A percentile compares a stretch with the other conserved stretches of the same genome.
These are phyloP conservation scores for Laburnicola sp. DNA, from an alignment of 2,329 filamentous ascomycete genomes.

Conservation along the genomic window DNA sequence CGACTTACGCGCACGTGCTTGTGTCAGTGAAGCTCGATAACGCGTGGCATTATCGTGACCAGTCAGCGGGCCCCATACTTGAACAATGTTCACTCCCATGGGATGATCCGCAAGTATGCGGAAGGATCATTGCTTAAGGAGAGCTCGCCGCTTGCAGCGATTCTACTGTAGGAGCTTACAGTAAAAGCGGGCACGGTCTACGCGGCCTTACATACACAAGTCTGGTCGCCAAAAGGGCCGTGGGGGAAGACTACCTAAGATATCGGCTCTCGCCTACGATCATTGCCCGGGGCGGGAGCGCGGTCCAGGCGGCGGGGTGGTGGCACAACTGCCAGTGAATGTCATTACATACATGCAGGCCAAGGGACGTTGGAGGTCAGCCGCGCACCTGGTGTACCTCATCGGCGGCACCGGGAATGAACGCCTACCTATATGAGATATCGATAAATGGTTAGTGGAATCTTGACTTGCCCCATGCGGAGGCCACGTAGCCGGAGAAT, in stretches of 20 bases:
- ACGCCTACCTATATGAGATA: constrained; percentile 10
- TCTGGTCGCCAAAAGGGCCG: constrained; percentile 9
- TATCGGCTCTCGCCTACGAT: constrained; percentile 12
- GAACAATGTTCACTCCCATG: constrained; percentile 4
- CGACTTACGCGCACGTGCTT: neutral
- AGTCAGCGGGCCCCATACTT: neutral
- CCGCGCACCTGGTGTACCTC: constrained; percentile 5
- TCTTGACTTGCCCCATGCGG: constrained; percentile 21
- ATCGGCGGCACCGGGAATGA: neutral
- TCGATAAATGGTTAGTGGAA: constrained; percentile 12
- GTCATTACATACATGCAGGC: constrained; percentile 5
- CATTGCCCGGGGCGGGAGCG: constrained; percentile 10
- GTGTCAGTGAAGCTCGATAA: too few relatives aligned
- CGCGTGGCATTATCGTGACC: neutral
- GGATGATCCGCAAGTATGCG: constrained; percentile 8
- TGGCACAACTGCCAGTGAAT: constrained; percentile 12
- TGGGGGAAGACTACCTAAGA: constrained; percentile 7
- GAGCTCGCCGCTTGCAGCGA: constrained; percentile 6
- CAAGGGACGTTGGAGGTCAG: constrained; percentile 5
- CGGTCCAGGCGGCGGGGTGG: constrained; percentile 8
- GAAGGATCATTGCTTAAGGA: constrained; percentile 11
- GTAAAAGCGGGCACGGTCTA: neutral
- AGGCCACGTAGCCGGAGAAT: too few relatives aligned
- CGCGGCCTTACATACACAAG: constrained; percentile 8
- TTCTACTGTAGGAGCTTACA: neutral